Percentiles rank a stretch among this genome's conserved stretches.
These are phyloP conservation scores for Venturia effusa DNA, from an alignment of 2,329 filamentous ascomycete species.

Conservation along the genomic window DNA sequence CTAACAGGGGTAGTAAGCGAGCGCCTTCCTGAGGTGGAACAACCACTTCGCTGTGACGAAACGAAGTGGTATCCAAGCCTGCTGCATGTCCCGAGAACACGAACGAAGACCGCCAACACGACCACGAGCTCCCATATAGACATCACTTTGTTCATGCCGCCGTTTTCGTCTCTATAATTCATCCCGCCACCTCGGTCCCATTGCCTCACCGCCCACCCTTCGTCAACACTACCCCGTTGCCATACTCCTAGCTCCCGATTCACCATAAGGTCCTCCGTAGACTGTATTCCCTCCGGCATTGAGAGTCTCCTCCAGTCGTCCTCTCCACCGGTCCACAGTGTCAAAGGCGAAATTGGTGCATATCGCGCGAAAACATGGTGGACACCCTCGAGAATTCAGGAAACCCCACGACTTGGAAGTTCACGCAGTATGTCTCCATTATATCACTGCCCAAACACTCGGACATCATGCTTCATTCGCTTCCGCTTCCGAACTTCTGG, in stretches of 20 bases:
- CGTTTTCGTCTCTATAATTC: neutral
- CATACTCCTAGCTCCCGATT: neutral
- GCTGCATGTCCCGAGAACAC: neutral
- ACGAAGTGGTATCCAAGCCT: neutral
- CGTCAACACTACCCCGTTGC: neutral
- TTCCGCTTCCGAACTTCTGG: neutral
- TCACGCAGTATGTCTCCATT: constrained; percentile 74
- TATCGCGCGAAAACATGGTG: constrained; percentile 60
- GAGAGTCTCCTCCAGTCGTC: neutral
- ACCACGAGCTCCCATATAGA: neutral
- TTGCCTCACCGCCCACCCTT: constrained; percentile 1
- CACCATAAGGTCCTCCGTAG: neutral
- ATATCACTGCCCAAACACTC: neutral
- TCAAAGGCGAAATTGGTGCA: constrained; percentile 9
- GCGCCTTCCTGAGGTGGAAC: neutral
- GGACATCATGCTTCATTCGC: neutral
- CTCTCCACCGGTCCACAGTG: neutral
- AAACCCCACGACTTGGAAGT: constrained; percentile 97
- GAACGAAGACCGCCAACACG: neutral
- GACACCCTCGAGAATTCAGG: constrained; percentile 60
- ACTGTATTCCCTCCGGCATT: neutral
- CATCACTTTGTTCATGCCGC: neutral
- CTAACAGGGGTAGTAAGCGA: neutral
- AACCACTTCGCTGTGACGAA: neutral
- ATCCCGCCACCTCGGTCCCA: neutral